Conservation (phyloP, 2,329 filamentous ascomycete genomes). For the Trichoderma sp. region DNA sequence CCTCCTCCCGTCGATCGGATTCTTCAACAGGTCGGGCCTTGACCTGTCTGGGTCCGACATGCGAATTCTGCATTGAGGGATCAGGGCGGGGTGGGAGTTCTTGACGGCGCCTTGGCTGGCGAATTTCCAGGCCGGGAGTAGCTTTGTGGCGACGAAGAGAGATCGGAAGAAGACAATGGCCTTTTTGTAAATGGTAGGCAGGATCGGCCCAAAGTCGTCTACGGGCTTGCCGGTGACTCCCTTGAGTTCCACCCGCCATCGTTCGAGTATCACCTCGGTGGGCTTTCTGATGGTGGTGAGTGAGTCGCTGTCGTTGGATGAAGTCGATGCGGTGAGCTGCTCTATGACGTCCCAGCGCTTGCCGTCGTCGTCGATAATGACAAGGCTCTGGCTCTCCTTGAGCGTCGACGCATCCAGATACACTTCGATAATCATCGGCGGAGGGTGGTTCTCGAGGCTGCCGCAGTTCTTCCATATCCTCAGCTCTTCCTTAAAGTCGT, state of each 20-base stretch:
- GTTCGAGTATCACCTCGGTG: slow-evolving; percentile 81
- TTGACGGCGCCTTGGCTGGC: slow-evolving; percentile 72
- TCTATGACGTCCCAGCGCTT: slow-evolving; percentile 93
- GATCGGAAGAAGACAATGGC: slow-evolving; percentile 93
- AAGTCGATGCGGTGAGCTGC: slow-evolving; percentile 68
- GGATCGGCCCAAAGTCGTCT: slow-evolving; percentile 61
- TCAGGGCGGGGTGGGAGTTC: slow-evolving; percentile 66
- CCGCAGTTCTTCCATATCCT: slow-evolving; percentile 80
- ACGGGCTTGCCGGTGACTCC: slow-evolving; percentile 49
- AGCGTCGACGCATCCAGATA: slow-evolving; percentile 81
- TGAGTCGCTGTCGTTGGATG: slow-evolving; percentile 52
- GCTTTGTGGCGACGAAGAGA: slow-evolving; percentile 77
- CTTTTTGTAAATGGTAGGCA: slow-evolving; percentile 96
- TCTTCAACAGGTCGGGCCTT: slow-evolving; percentile 65
- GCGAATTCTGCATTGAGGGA: slow-evolving; percentile 78
- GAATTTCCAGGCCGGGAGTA: slow-evolving; percentile 86
- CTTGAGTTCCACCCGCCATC: slow-evolving; percentile 86
- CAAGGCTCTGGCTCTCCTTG: slow-evolving; percentile 81
- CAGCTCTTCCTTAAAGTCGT: slow-evolving; percentile 81
- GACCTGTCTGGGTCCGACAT: slow-evolving; percentile 59
- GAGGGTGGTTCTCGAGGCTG: slow-evolving; percentile 73
- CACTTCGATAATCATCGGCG: slow-evolving; percentile 85
- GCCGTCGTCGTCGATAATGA: slow-evolving; percentile 83
- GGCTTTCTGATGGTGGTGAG: slow-evolving; percentile 49
- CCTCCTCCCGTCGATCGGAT: slow-evolving; percentile 43